A percentile compares a stretch with the other conserved stretches of the same genome.
Evolutionary conservation across 2,329 filamentous ascomycete genomes (phyloP).

Genomic region (Monosporascus sp.): DNA sequence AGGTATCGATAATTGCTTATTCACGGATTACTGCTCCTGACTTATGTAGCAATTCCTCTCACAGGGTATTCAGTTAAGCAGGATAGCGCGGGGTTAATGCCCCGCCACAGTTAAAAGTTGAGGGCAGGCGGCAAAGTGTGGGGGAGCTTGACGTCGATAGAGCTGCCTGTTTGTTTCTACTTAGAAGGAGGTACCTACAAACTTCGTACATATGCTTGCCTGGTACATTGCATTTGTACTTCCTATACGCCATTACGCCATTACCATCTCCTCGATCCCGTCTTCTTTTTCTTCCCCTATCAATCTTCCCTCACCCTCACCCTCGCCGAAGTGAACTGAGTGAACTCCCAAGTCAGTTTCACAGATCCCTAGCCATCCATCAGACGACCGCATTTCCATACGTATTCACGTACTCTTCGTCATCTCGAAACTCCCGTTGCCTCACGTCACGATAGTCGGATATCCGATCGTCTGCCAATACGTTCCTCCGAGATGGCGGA

Average conservation of each 20-base stretch:
- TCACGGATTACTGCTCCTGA: too few species aligned
- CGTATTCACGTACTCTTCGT: background rate
- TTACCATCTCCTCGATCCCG: background rate
- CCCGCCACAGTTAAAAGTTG: background rate
- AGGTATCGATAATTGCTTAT: too few species aligned
- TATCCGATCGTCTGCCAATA: background rate
- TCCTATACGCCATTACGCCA: background rate
- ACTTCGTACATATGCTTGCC: background rate
- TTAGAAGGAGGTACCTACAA: background rate
- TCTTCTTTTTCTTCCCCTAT: background rate
- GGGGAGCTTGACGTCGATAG: background rate
- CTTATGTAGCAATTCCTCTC: too few species aligned
- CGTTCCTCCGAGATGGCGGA: background rate
- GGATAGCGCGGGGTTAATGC: background rate
- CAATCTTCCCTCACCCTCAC: background rate
- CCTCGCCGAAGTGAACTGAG: background rate
- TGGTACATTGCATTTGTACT: background rate
- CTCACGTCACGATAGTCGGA: too few species aligned
- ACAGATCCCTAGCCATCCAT: background rate
- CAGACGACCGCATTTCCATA: background rate
- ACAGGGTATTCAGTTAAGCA: background rate
- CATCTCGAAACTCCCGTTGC: background rate
- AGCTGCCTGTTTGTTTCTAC: background rate
- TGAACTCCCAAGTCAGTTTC: background rate
- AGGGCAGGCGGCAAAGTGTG: background rate